These are phyloP conservation scores for Deinandra increscens DNA, from an alignment of 129 eudicot genomes.

Conservation along the genomic window DNA sequence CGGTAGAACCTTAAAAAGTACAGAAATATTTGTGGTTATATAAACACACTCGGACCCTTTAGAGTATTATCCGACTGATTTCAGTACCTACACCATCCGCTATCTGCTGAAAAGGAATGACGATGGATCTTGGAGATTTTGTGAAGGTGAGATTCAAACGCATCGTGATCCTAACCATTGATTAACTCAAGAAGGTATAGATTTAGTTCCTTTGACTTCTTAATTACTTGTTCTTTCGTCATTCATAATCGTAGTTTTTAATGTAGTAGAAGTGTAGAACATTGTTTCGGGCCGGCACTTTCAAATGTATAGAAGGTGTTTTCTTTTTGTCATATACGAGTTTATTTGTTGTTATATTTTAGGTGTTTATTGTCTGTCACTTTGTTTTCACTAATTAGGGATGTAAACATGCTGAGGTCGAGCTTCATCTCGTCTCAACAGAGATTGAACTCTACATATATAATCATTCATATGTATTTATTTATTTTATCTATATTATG, in stretches of 20 bases:
- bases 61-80: conserved; percentile 9
- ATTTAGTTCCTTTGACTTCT: conserved; percentile 18
- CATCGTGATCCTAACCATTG: conserved; percentile 38
- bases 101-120: conserved; percentile 69
- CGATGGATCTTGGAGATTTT: conserved; percentile 89
- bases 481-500: too few relatives aligned
- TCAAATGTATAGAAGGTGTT: conserved; percentile 24
- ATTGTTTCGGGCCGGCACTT: conserved; percentile 2
- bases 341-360: neutral
- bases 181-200: conserved; percentile 16
- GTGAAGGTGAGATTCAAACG: conserved; percentile 61
- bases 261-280: too few relatives aligned
- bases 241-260: neutral
- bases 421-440: too few relatives aligned
- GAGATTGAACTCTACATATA: too few relatives aligned
- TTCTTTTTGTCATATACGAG: neutral
- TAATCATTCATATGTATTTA: too few relatives aligned
- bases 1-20: too few relatives aligned
- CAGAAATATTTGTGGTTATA: too few relatives aligned
- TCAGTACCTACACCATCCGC: conserved; percentile 79
- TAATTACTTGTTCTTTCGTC: conserved; percentile 16
- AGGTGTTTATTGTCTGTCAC: neutral
- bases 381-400: conserved; percentile 24
- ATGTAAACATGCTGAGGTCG: too few relatives aligned
- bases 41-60: neutral